Evolutionary conservation across 768 basidiomycete genomes (phyloP), one percentile per base, ranked within the genome.

Genomic region (Macrolepiota albuminosa): DNA sequence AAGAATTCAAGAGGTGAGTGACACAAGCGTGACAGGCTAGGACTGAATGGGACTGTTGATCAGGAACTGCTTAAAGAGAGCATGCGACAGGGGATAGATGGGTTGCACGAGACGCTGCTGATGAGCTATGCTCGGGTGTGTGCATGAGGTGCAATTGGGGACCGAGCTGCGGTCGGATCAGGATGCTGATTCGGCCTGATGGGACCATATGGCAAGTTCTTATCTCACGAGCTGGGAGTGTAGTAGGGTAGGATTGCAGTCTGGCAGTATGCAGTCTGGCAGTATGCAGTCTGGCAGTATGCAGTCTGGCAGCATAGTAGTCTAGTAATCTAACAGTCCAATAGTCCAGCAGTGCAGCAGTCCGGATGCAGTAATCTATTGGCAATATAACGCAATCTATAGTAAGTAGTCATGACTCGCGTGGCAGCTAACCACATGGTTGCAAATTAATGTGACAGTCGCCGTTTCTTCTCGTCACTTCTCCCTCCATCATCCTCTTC

Each of bases 101-200:
- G 70, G 48, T 67, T 84, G 54, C 83, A 84, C 62, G 78, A 81
- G 70, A 70, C 65, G 56, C 69, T 84, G 49, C 73, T 84, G 62
- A 68, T 80, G 63, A 73, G 75, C 58, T 82, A 81, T 68, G 76
- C 76, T 54, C 69, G 73, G 29, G 68, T 69, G 42, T 59, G 29
- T 74, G 61, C 67, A 69, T 51, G 67, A 66, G 65, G 66, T 62
- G 33, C 54, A 64, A 48, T 11, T 60, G 64, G 53, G 46, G 54
- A 50, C 66, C 64, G 69, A 65, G 54, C 46, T 62, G 63, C 62
- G 63, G 61, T 72, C 72, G 73, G 73, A 74, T 72, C 72, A 72
- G 62, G 63, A 37, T 48, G 56, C 61, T 34, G 40, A 55, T 50
- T 60, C 63, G 66, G 66, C 62, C 62, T 64, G 61, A 58, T 69